Evolutionary conservation across 192 early-diverging fungal genomes (phyloP).

Genomic region (Paraglomus occultum): DNA sequence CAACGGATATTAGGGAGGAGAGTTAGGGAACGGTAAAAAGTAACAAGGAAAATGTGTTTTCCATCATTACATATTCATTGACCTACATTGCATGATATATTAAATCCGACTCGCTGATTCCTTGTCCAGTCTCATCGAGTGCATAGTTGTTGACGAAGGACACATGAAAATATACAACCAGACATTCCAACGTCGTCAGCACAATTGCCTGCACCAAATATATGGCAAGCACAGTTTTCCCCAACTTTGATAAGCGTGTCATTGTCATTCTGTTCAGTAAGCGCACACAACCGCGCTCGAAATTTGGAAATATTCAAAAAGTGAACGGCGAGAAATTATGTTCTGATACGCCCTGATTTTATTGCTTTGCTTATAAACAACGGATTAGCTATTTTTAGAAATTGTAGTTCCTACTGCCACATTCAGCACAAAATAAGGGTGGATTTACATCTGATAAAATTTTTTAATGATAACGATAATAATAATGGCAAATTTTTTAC

Average conservation of each 20-base stretch:
- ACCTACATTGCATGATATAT: constrained; percentile 31
- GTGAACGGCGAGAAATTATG: too few relatives aligned
- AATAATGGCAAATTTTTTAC: too few relatives aligned
- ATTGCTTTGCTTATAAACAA: too few relatives aligned
- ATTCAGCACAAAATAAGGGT: too few relatives aligned
- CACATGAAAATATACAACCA: constrained; percentile 26
- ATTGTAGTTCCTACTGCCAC: too few relatives aligned
- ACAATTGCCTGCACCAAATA: constrained; percentile 2
- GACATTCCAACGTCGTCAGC: constrained; percentile 7
- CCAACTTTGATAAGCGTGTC: constrained; percentile 1
- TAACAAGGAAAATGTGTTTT: neutral
- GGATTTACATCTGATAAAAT: too few relatives aligned
- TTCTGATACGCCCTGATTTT: too few relatives aligned
- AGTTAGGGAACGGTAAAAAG: neutral
- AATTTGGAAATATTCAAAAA: too few relatives aligned
- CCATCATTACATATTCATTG: neutral
- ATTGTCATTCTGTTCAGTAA: neutral
- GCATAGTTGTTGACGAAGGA: neutral
- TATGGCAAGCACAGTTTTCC: constrained; percentile 5
- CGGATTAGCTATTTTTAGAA: too few relatives aligned
- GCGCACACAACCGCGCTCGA: too few relatives aligned
- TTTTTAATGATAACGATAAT: too few relatives aligned
- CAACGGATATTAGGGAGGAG: neutral
- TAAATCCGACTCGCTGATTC: constrained; percentile 27
- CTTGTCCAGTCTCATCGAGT: neutral